Base-by-base conservation (phyloP, 2,329 filamentous ascomycete genomes). In the Xylariaceae sp. region DNA sequence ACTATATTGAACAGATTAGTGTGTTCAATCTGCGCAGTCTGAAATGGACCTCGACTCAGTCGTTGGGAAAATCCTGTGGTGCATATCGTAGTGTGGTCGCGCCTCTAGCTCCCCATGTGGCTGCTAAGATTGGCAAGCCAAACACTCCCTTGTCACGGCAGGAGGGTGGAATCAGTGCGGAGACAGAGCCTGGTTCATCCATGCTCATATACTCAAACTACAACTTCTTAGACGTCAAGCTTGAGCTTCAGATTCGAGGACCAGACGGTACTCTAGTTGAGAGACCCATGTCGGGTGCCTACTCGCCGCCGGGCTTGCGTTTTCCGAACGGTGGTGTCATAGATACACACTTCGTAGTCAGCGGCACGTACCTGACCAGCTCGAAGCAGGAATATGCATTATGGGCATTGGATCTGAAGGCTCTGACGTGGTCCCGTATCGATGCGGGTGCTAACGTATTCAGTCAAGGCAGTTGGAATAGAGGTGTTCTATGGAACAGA, bases 131-230 rank as follows among this genome's bases (percentile, higher is more conserved):
- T 51, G 88, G 88, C 47, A 84, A 80, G 60, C 72, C 77, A n/a
- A 78, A 78, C 47, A 64, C 70, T 3, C 73, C 72, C 43, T 69
- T 69, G 8, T 62, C 70, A 42, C 72, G 74, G 5, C 67, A 68
- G 2, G 78, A 81, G 4, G 69, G 71, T 9, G 71, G 71, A n/a
- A 76, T 77, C 58, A 78, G 76, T 60, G 76, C 79, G 52, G 80
- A 85, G 60, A 70, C 75, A 32, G 82, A 86, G 48, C 70, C 79
- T 0, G 81, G 80, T 5, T 83, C 82, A 1, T 85, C 84, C 1
- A 96, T 97, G 91, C 80, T 99, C 59, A 95, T 99, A 45, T 99
- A 99, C 71, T 97, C 92, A 29, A 99, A 99, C 69, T 99, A 99
- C 73, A 97, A 99, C 72, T 99, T 99, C 67, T 72, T 99, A 53